Conservation (phyloP, 1,139 yeast species). For the Debaryomyces fabryi region DNA sequence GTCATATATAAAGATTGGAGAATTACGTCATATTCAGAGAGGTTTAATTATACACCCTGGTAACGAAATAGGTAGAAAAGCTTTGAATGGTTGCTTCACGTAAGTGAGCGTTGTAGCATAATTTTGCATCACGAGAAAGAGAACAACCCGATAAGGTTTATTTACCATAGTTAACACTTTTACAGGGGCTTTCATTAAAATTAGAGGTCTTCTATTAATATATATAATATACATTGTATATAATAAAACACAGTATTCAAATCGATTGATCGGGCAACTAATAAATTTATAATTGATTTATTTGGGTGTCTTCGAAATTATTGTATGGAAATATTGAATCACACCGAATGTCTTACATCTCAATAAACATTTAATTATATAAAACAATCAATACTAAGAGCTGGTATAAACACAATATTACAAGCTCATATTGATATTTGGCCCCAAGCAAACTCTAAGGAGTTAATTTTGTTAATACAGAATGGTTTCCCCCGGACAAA, state of each 20-base stretch:
- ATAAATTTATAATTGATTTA: background rate
- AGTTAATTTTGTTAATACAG: background rate
- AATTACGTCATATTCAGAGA: slow-evolving; percentile 60
- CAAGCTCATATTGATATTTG: background rate
- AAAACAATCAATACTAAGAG: background rate
- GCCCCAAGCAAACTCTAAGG: background rate
- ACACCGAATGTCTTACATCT: slow-evolving; percentile 5
- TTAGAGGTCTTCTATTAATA: background rate
- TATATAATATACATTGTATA: background rate
- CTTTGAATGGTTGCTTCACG: slow-evolving; percentile 15
- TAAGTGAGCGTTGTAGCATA: background rate
- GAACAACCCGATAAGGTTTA: slow-evolving; percentile 5
- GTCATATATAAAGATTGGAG: slow-evolving; percentile 49
- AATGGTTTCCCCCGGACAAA: slow-evolving; percentile 13
- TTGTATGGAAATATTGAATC: background rate
- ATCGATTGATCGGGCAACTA: background rate
- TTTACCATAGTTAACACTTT: slow-evolving; percentile 3
- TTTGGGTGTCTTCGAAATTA: background rate
- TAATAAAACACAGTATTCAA: background rate
- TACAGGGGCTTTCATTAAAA: background rate
- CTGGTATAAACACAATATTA: background rate
- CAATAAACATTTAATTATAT: slow-evolving; percentile 1
- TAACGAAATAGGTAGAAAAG: slow-evolving; percentile 14
- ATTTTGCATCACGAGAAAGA: slow-evolving; percentile 6
- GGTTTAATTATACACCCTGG: slow-evolving; percentile 44